Percentiles rank a stretch among this genome's conserved stretches.
Conservation (phyloP, 345 rosid species). For the Populus pruinosa region DNA sequence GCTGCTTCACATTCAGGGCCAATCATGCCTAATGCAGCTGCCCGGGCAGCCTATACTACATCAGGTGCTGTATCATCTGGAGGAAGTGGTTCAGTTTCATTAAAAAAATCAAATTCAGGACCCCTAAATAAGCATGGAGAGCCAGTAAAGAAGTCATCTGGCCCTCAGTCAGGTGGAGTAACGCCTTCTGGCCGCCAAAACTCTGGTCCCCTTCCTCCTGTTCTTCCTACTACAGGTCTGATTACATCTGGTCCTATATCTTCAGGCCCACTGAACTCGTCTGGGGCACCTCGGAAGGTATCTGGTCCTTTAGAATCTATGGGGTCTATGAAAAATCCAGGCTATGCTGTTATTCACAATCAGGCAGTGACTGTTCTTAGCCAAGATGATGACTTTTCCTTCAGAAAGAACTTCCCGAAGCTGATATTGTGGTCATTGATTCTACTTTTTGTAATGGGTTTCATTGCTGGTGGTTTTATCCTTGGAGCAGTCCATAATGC, state of each 20-base stretch:
- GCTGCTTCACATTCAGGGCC: conserved; percentile 82
- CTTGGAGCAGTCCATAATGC: conserved; percentile 88
- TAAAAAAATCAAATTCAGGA: conserved; percentile 92
- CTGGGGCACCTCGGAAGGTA: conserved; percentile 80
- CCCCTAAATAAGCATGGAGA: conserved; percentile 91
- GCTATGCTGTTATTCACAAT: conserved; percentile 60
- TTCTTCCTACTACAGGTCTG: conserved; percentile 87
- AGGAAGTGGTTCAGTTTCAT: conserved; percentile 70
- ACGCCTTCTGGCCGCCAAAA: conserved; percentile 77
- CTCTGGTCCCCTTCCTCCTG: conserved; percentile 88
- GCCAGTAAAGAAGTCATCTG: conserved; percentile 80
- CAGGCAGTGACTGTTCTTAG: conserved; percentile 70
- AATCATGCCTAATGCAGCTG: conserved; percentile 67
- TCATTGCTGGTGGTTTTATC: conserved; percentile 84
- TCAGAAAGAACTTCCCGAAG: conserved; percentile 70
- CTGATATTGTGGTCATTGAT: conserved; percentile 66
- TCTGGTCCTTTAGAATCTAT: conserved; percentile 90
- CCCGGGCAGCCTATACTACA: conserved; percentile 59
- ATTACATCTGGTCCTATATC: conserved; percentile 92
- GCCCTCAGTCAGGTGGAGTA: conserved; percentile 92
- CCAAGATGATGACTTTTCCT: conserved; percentile 69
- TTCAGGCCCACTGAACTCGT: conserved; percentile 77
- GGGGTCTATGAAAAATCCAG: conserved; percentile 65
- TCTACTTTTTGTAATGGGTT: conserved; percentile 73
- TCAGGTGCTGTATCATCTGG: conserved; percentile 67